Percentiles rank a stretch among this genome's conserved stretches.
These are phyloP conservation scores for Umbelopsis isabellina DNA, from an alignment of 192 early-diverging fungal genomes.

Conservation along the genomic window DNA sequence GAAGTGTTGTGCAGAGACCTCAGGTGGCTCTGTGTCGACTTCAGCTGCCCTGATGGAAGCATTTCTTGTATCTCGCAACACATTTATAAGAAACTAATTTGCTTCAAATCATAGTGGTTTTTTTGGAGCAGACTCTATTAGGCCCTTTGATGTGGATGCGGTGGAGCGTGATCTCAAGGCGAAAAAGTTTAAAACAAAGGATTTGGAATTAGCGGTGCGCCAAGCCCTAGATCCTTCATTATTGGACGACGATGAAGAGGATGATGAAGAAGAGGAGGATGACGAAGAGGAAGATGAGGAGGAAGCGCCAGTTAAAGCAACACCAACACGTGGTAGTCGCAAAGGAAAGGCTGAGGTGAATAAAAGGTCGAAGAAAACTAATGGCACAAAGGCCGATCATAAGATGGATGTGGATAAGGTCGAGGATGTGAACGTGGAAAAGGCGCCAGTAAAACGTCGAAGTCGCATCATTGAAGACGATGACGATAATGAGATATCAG, in stretches of 20 bases:
- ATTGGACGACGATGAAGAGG: slow-evolving; percentile 23
- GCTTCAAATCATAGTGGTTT: slow-evolving; percentile 31
- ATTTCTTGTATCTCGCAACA: no score
- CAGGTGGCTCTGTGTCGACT: no score
- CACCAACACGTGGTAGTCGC: neutral
- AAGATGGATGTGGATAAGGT: slow-evolving; percentile 11
- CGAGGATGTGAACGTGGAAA: neutral
- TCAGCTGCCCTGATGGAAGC: no score
- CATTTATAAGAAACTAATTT: no score
- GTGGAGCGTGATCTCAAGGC: slow-evolving; percentile 45
- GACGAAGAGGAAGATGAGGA: slow-evolving; percentile 35
- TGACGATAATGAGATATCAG: slow-evolving; percentile 1
- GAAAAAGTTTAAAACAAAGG: slow-evolving; percentile 46
- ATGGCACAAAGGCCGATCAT: neutral
- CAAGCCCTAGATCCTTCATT: slow-evolving; percentile 42
- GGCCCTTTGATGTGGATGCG: slow-evolving; percentile 35
- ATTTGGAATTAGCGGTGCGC: slow-evolving; percentile 39
- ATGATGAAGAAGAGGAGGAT: slow-evolving; percentile 22
- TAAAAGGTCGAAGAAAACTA: neutral
- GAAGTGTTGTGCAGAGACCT: no score
- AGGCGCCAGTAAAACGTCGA: neutral
- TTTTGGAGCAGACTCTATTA: slow-evolving; percentile 42
- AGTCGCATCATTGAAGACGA: slow-evolving; percentile 18
- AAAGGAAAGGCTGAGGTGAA: neutral
- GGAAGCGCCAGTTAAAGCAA: neutral